A percentile compares a stretch with the other conserved stretches of the same genome.
These are phyloP conservation scores for Xylaria longipes DNA, from an alignment of 495 filamentous ascomycete genomes.

Conservation along the genomic window DNA sequence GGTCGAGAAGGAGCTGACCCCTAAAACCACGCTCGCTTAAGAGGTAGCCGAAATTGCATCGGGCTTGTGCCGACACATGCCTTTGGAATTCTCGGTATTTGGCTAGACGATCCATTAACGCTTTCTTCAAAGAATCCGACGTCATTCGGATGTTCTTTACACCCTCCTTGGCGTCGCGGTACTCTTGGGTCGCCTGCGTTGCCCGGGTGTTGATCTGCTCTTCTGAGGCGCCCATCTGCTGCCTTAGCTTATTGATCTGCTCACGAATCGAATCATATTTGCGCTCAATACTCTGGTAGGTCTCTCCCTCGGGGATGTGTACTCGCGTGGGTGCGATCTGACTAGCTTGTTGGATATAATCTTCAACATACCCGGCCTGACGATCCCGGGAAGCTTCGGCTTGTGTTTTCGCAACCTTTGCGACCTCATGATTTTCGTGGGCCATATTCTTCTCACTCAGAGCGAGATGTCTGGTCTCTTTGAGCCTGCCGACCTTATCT, in stretches of 20 bases:
- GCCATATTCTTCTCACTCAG: slow-evolving; percentile 72
- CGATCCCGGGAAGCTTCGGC: slow-evolving; percentile 56
- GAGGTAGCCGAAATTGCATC: slow-evolving; percentile 84
- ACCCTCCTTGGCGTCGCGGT: slow-evolving; percentile 45
- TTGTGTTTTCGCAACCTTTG: slow-evolving; percentile 53
- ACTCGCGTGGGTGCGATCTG: slow-evolving; percentile 64
- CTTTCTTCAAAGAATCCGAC: slow-evolving; percentile 63
- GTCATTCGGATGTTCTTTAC: slow-evolving; percentile 57
- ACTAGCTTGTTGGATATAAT: slow-evolving; percentile 65
- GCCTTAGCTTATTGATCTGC: slow-evolving; percentile 62
- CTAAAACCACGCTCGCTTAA: slow-evolving; percentile 88
- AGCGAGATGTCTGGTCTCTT: slow-evolving; percentile 57
- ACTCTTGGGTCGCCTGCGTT: slow-evolving; percentile 42
- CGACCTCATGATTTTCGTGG: slow-evolving; percentile 56
- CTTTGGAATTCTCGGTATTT: slow-evolving; percentile 83
- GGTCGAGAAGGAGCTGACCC: slow-evolving; percentile 79
- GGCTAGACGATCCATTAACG: slow-evolving; percentile 71
- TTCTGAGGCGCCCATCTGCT: slow-evolving; percentile 64
- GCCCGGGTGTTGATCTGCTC: slow-evolving; percentile 64
- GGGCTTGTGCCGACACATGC: slow-evolving; percentile 81
- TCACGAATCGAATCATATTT: slow-evolving; percentile 65
- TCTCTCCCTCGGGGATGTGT: slow-evolving; percentile 72
- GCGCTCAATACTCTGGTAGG: slow-evolving; percentile 63
- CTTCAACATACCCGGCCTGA: slow-evolving; percentile 52
- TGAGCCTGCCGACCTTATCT: slow-evolving; percentile 58